Percentiles rank a stretch among this genome's conserved stretches.
Evolutionary conservation across 2,329 filamentous ascomycete species (phyloP).

Genomic region (Penicillium sp.): DNA sequence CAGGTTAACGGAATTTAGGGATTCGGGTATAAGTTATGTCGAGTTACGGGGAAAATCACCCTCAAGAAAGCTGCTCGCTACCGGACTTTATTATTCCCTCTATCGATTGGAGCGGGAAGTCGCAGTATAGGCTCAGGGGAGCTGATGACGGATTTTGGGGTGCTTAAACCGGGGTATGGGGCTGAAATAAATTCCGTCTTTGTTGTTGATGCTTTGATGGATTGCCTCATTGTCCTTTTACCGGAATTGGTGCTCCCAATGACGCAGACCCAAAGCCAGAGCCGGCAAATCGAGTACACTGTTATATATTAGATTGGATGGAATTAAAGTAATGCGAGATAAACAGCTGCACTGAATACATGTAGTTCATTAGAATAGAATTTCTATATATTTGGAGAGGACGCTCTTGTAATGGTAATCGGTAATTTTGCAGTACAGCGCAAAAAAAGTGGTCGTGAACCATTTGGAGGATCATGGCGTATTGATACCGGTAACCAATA

Average conservation of each 20-base stretch:
- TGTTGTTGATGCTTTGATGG: background rate
- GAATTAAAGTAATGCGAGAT: background rate
- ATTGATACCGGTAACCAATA: conserved; percentile 4
- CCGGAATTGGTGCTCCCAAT: background rate
- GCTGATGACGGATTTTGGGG: background rate
- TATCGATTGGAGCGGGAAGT: background rate
- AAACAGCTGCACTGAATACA: background rate
- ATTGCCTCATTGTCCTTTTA: background rate
- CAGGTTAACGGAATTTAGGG: no score
- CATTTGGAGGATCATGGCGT: background rate
- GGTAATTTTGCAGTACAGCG: background rate
- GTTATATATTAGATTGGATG: background rate
- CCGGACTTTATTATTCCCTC: background rate
- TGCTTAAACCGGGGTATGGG: background rate
- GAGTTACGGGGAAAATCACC: no score
- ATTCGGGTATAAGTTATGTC: no score
- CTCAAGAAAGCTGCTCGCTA: no score
- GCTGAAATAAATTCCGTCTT: background rate
- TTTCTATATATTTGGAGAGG: background rate
- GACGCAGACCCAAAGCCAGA: background rate
- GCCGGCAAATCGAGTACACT: background rate
- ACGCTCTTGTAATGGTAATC: no score
- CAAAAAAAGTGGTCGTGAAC: background rate
- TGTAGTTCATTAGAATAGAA: background rate
- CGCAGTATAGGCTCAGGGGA: background rate